Evolutionary conservation across 202 grass and related monocot species (phyloP).

Genomic region (Digitaria exilis): DNA sequence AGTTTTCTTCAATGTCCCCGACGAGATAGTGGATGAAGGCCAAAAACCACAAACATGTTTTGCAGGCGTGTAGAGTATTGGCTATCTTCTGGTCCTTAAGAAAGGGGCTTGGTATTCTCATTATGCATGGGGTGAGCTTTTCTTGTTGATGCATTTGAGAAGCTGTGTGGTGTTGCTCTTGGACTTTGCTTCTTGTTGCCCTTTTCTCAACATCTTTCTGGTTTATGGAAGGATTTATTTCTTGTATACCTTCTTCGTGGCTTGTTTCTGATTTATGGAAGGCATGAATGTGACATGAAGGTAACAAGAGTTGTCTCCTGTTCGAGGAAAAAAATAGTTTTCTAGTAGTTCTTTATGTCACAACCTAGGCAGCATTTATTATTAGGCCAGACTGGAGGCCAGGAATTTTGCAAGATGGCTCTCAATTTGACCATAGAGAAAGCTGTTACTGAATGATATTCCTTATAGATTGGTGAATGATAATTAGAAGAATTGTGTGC

Average conservation of each 20-base stretch:
- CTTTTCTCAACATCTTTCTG: neutral
- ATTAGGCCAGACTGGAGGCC: neutral
- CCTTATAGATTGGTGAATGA: neutral
- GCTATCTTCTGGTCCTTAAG: neutral
- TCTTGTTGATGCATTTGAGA: neutral
- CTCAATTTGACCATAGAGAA: neutral
- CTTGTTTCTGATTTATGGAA: neutral
- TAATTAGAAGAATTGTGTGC: neutral
- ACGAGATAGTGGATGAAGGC: neutral
- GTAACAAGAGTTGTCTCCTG: neutral
- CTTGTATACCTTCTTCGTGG: constrained; percentile 7
- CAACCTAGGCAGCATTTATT: neutral
- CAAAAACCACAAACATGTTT: neutral
- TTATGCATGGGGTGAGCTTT: neutral
- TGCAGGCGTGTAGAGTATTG: neutral
- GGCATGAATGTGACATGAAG: constrained; percentile 1
- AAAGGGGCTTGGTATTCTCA: neutral
- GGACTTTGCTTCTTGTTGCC: constrained; percentile 6
- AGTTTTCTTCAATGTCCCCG: constrained; percentile 10
- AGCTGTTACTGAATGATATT: neutral
- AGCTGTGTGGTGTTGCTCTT: neutral
- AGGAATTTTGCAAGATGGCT: neutral
- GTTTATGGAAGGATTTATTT: constrained; percentile 2
- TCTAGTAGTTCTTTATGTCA: neutral
- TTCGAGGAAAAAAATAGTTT: constrained; percentile 1